phyloP scores from a whole-genome alignment of 2,329 filamentous ascomycete species.

The Periconia digitata region DNA sequence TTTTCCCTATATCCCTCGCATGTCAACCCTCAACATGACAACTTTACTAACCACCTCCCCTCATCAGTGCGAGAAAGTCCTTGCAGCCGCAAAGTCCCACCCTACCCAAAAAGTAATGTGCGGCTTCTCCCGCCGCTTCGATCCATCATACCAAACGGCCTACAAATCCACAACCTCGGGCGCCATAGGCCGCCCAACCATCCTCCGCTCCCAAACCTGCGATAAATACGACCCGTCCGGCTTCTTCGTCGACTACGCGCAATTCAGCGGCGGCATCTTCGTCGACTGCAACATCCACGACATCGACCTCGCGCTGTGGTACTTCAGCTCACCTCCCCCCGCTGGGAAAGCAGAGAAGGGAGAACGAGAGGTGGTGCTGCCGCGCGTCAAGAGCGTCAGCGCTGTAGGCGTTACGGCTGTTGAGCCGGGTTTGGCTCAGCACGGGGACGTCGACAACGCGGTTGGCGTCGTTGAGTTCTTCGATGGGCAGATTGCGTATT shows the following conservation, averaged over 20 bases:
- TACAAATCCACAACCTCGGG: conserved; percentile 55
- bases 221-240: conserved; percentile 66
- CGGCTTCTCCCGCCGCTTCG: conserved; percentile 68
- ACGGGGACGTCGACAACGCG: conserved; percentile 64
- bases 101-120: conserved; percentile 67
- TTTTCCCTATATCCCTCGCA: background rate
- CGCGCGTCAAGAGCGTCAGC: conserved; percentile 57
- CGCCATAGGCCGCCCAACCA: conserved; percentile 60
- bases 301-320: conserved; percentile 67
- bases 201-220: conserved; percentile 67
- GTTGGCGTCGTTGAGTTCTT: conserved; percentile 68
- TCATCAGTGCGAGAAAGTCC: conserved; percentile 61
- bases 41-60: background rate
- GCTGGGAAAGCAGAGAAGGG: too few relatives aligned
- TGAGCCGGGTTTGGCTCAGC: conserved; percentile 58
- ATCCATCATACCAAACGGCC: conserved; percentile 65
- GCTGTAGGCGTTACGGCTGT: conserved; percentile 62
- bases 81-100: conserved; percentile 57
- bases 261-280: conserved; percentile 68
- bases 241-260: conserved; percentile 69
- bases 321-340: too few relatives aligned
- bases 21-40: background rate
- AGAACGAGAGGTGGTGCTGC: too few relatives aligned
- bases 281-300: conserved; percentile 73
- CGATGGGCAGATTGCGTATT: conserved; percentile 64